Percentiles rank a stretch among this genome's conserved stretches.
phyloP scores from a whole-genome alignment of 2,329 filamentous ascomycete genomes.

The Cladorrhinum sp. region DNA sequence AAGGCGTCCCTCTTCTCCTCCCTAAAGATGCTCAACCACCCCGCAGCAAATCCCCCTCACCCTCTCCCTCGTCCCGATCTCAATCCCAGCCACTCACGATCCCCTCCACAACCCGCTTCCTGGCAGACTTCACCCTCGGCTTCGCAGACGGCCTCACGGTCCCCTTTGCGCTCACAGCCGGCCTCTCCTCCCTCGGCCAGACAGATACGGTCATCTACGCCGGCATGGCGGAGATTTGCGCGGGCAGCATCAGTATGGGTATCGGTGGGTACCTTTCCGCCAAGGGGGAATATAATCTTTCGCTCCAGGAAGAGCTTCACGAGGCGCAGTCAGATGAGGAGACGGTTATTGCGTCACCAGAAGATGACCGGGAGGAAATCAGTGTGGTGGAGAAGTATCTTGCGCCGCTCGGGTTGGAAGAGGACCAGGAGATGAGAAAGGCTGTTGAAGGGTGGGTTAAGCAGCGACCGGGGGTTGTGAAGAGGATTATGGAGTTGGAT shows the following conservation, averaged over 20 bases:
- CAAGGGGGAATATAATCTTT: constrained; percentile 1
- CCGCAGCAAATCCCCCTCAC: not conserved
- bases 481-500: not conserved
- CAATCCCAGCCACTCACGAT: too few species aligned
- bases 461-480: not conserved
- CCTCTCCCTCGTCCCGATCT: not conserved
- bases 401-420: not conserved
- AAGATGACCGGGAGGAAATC: not conserved
- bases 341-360: not conserved
- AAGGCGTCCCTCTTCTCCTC: not conserved
- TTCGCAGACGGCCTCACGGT: constrained; percentile 73
- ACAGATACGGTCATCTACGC: constrained; percentile 65
- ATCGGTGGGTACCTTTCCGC: constrained; percentile 67
- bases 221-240: constrained; percentile 67
- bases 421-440: not conserved
- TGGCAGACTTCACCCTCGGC: constrained; percentile 43
- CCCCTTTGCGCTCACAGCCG: constrained; percentile 70
- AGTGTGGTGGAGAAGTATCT: not conserved
- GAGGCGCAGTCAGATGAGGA: not conserved
- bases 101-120: not conserved
- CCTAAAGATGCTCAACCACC: not conserved
- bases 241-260: constrained; percentile 71
- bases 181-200: constrained; percentile 59
- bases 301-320: not conserved
- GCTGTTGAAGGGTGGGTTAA: not conserved